Base-by-base conservation (phyloP, 2,329 filamentous ascomycete species). In the Teratosphaeria nubilosa region DNA sequence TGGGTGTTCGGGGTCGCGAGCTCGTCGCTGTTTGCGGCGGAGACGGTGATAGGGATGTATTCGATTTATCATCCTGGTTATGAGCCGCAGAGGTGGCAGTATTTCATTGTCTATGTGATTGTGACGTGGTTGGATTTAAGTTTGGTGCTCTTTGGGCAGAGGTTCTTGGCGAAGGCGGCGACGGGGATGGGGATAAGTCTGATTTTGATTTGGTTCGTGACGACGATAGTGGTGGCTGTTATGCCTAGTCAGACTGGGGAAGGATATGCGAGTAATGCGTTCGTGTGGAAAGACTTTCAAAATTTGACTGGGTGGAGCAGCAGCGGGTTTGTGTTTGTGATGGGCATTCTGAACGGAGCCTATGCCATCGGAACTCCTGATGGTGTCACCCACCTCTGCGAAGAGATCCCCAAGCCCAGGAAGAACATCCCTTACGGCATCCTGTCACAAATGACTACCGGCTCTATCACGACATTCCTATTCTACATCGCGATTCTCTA, bases 361-460 rank as follows among this genome's bases (percentile, higher is more conserved):
- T 88, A 82, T 66, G 79, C 81, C 32, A 80, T 87, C 5, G 86
- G 85, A 1, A 81, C 82, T 0, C 80, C 83, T 0, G 85, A 88
- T 63, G 80, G 80, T 24, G 80, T 81, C 1, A 82, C 81, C 1
- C 86, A 87, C 66, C 69, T 87, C 48, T 81, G 83, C 0, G 85
- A 88, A 68, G 85, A 87, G 68, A 85, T 86, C 48, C 83, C 70
- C 0, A 63, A 66, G 50, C 78, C 79, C 0, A 72, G 73, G 54
- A 70, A 73, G 25, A 83, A 83, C 60, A 74, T 84, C 1, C 83
- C 83, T 14, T 76, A 80, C 10, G 78, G 76, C 2, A 77, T 83
- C 16, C 73, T 75, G 1, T 74, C 82, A 2, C 78, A 82, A 59
- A 72, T 83, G 54, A 69, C 69, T 3, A 77, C 78, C 6, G 77